phyloP scores from a whole-genome alignment of 208 protist species.

The Wallacemonas rigidus region DNA sequence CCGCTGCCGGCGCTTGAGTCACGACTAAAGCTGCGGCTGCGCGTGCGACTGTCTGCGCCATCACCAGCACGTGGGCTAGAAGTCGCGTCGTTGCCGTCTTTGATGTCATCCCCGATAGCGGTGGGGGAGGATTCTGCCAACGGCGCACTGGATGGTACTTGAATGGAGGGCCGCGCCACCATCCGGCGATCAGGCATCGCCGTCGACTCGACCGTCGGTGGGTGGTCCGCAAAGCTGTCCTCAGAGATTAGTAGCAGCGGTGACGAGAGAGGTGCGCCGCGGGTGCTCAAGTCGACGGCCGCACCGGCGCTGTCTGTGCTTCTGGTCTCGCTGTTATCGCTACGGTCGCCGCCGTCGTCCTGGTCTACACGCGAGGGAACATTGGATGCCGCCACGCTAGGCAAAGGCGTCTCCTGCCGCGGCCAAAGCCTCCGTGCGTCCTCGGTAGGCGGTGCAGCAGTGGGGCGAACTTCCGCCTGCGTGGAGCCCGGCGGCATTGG shows the following conservation, averaged over 20 bases:
- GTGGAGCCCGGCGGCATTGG: too few relatives aligned
- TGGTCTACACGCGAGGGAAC: background rate
- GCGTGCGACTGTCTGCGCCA: background rate
- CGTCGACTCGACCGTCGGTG: slow-evolving; percentile 16
- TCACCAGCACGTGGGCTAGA: background rate
- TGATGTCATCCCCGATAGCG: background rate
- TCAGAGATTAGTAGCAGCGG: background rate
- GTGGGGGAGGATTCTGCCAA: background rate
- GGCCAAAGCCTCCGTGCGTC: too few relatives aligned
- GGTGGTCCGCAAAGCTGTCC: background rate
- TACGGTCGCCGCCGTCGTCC: background rate
- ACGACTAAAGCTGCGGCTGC: background rate
- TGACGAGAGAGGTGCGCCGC: background rate
- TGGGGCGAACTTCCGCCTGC: too few relatives aligned
- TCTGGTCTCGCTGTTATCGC: background rate
- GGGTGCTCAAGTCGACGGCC: background rate
- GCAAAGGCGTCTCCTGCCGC: too few relatives aligned
- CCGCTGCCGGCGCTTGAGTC: background rate
- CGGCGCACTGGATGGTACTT: background rate
- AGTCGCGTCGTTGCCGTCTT: too few relatives aligned
- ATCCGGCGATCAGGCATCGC: slow-evolving; percentile 16
- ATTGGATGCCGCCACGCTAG: too few relatives aligned
- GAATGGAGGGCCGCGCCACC: background rate
- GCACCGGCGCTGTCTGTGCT: background rate
- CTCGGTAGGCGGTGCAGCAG: too few relatives aligned